phyloP scores from a whole-genome alignment of 208 protist genomes.

The Leishmania braziliensis region DNA sequence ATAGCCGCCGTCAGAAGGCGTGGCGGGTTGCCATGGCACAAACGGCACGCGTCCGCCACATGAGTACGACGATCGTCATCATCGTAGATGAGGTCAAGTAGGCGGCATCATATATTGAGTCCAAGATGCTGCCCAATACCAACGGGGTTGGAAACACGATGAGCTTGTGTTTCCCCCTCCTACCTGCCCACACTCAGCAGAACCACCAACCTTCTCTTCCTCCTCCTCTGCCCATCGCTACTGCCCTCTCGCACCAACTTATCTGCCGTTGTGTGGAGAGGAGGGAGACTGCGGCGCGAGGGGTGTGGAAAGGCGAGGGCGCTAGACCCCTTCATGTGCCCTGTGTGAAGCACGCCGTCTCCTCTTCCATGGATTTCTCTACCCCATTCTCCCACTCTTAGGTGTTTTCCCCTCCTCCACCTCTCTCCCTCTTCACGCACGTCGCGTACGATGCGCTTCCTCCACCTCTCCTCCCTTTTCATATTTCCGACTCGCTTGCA shows the following conservation, averaged over 20 bases:
- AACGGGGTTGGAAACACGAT: background rate
- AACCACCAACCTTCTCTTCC: background rate
- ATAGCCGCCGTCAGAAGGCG: background rate
- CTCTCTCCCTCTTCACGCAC: background rate
- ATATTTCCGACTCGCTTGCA: background rate
- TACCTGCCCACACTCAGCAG: background rate
- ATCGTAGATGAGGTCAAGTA: background rate
- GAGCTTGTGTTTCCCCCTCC: background rate
- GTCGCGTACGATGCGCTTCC: background rate
- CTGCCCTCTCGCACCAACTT: background rate
- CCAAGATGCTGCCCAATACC: background rate
- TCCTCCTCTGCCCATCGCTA: background rate
- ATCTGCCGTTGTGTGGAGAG: background rate
- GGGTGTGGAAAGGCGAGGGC: too few relatives aligned
- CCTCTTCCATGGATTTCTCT: background rate
- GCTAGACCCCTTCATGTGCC: background rate
- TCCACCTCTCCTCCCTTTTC: background rate
- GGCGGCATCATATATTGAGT: background rate
- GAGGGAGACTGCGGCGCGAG: background rate
- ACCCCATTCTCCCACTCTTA: background rate
- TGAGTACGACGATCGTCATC: background rate
- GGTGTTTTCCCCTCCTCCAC: background rate
- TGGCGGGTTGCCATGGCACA: background rate
- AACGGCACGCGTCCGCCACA: background rate
- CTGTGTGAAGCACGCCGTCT: background rate